These are phyloP conservation scores for Helicostylum pulchrum DNA, from an alignment of 192 early-diverging fungal species.

Conservation along the genomic window DNA sequence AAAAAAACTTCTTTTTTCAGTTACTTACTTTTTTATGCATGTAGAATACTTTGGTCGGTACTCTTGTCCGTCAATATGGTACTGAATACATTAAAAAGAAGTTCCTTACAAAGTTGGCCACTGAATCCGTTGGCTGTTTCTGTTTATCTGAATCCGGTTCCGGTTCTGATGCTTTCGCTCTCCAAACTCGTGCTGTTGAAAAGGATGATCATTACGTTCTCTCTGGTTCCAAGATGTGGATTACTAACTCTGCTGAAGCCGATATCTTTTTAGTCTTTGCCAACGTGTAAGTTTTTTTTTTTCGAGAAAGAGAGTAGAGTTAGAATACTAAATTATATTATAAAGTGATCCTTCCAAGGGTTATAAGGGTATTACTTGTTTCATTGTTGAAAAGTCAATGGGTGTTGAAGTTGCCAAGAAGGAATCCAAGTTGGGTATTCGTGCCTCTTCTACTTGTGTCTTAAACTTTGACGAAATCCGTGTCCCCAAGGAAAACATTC, in stretches of 20 bases:
- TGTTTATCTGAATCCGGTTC: conserved; percentile 91
- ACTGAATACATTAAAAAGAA: conserved; percentile 70
- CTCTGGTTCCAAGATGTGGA: conserved; percentile 92
- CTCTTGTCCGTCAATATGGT: conserved; percentile 83
- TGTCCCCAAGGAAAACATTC: conserved; percentile 79
- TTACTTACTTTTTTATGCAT: background rate
- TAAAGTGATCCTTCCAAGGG: conserved; percentile 76
- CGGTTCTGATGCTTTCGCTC: conserved; percentile 69
- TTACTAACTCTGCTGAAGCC: conserved; percentile 94
- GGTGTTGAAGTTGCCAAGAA: conserved; percentile 79
- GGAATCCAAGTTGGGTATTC: conserved; percentile 88
- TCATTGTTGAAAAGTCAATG: conserved; percentile 77
- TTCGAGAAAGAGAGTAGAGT: background rate
- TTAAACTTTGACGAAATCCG: conserved; percentile 89
- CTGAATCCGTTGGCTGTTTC: conserved; percentile 87
- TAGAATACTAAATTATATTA: no score
- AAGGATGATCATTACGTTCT: conserved; percentile 88
- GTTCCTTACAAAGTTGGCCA: conserved; percentile 83
- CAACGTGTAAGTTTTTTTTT: conserved; percentile 58
- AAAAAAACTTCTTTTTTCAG: background rate
- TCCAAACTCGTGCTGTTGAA: conserved; percentile 72
- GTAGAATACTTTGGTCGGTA: conserved; percentile 95
- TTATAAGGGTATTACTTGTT: conserved; percentile 97
- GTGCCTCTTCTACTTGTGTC: conserved; percentile 92
- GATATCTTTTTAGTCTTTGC: conserved; percentile 98